Percentiles rank a stretch among this genome's conserved stretches.
Conservation (phyloP, 805 yeast genomes). For the Ogataea trehalophila region DNA sequence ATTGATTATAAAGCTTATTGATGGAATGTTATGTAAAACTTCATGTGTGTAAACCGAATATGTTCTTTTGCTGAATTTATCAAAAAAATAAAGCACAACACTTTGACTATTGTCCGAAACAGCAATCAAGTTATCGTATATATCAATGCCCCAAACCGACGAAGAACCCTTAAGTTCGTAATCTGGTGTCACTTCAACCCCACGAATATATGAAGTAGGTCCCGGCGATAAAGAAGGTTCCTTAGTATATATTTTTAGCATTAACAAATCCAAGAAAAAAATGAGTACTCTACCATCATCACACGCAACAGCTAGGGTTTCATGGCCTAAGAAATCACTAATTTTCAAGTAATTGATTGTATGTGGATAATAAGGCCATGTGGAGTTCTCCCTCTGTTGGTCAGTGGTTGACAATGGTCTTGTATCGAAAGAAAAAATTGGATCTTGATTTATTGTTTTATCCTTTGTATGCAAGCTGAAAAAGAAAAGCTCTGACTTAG, state of each 20-base stretch:
- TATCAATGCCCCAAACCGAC: conserved; percentile 63
- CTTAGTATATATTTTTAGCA: conserved; percentile 3
- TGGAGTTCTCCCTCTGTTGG: conserved; percentile 32
- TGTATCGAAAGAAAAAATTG: conserved; percentile 35
- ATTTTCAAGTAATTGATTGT: conserved; percentile 48
- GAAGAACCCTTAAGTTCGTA: conserved; percentile 32
- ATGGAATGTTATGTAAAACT: conserved; percentile 54
- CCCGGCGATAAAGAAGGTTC: too few relatives aligned
- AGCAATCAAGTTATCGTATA: conserved; percentile 35
- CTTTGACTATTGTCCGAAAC: conserved; percentile 52
- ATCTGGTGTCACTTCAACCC: conserved; percentile 16
- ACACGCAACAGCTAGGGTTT: conserved; percentile 43
- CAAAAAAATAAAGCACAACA: conserved; percentile 37
- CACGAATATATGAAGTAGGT: not conserved
- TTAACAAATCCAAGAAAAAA: conserved; percentile 28
- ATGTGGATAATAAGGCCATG: conserved; percentile 53
- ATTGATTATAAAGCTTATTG: conserved; percentile 34
- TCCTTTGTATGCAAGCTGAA: conserved; percentile 21
- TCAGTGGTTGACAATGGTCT: conserved; percentile 37
- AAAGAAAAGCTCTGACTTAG: conserved; percentile 32
- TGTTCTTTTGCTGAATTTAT: conserved; percentile 8
- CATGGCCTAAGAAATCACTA: conserved; percentile 32
- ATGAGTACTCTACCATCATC: conserved; percentile 53
- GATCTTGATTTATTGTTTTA: conserved; percentile 25
- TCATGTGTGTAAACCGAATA: conserved; percentile 32